A percentile compares a stretch with the other conserved stretches of the same genome.
phyloP scores from a whole-genome alignment of 495 filamentous ascomycete genomes.

The Penicillium parvum region DNA sequence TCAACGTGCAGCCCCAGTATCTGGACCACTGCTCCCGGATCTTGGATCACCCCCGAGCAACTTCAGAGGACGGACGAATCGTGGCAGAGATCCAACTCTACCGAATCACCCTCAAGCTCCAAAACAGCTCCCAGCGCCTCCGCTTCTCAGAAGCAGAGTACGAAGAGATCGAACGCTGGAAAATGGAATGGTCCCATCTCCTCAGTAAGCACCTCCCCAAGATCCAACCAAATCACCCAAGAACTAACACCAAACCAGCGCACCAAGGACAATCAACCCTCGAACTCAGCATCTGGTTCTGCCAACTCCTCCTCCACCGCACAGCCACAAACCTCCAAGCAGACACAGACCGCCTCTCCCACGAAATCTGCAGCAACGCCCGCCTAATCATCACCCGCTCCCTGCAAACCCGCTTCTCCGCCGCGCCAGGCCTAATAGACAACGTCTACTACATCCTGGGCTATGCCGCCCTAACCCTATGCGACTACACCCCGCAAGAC shows the following conservation, averaged over 20 bases:
- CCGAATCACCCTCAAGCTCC: slow-evolving; percentile 27
- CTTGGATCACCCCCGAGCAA: slow-evolving; percentile 32
- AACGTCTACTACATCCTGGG: slow-evolving; percentile 37
- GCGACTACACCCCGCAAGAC: slow-evolving; percentile 36
- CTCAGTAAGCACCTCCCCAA: slow-evolving; percentile 20
- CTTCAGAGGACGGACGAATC: slow-evolving; percentile 32
- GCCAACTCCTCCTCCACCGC: slow-evolving; percentile 36
- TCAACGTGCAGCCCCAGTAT: slow-evolving; percentile 32
- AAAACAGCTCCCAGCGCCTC: slow-evolving; percentile 28
- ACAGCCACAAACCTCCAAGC: slow-evolving; percentile 29
- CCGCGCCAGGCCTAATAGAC: slow-evolving; percentile 32
- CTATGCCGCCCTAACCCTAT: slow-evolving; percentile 40
- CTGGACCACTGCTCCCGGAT: slow-evolving; percentile 35
- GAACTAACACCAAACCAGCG: slow-evolving; percentile 18
- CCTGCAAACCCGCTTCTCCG: slow-evolving; percentile 30
- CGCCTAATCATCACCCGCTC: slow-evolving; percentile 34
- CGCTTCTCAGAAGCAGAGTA: slow-evolving; percentile 29
- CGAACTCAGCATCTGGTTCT: slow-evolving; percentile 38
- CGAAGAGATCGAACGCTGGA: slow-evolving; percentile 39
- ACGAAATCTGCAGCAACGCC: slow-evolving; percentile 32
- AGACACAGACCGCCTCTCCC: slow-evolving; percentile 24
- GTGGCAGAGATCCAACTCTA: slow-evolving; percentile 40
- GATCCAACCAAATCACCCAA: neutral
- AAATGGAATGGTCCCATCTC: slow-evolving; percentile 38
- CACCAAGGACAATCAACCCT: slow-evolving; percentile 31